Percentiles rank a stretch among this genome's conserved stretches.
phyloP scores from a whole-genome alignment of 1,284 basidiomycete species.

The Tilletiopsis washingtonensis region DNA sequence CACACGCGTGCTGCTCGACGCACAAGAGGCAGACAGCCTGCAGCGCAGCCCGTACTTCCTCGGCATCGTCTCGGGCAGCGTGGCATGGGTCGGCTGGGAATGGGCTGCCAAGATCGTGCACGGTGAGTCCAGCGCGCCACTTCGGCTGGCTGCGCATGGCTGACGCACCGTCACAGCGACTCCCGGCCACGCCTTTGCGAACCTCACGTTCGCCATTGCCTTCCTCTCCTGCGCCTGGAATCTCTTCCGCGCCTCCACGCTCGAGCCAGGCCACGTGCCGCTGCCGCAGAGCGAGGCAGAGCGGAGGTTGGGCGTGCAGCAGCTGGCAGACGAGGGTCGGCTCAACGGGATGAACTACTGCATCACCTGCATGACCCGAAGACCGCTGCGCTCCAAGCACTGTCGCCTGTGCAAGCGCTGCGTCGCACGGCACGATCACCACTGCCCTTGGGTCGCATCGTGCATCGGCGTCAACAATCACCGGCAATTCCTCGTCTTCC shows the following conservation, averaged over 20 bases:
- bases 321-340: constrained; percentile 69
- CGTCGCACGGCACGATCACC: constrained; percentile 57
- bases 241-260: constrained; percentile 77
- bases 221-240: constrained; percentile 72
- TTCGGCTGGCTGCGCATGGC: background rate
- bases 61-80: constrained; percentile 74
- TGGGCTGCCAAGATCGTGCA: constrained; percentile 66
- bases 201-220: constrained; percentile 66
- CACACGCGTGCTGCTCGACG: constrained; percentile 14
- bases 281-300: constrained; percentile 52
- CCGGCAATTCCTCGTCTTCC: constrained; percentile 85
- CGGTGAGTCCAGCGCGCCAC: constrained; percentile 51
- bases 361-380: constrained; percentile 83
- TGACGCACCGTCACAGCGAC: constrained; percentile 6
- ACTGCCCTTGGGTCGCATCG: constrained; percentile 99
- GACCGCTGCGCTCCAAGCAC: constrained; percentile 89
- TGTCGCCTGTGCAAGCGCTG: constrained; percentile 87
- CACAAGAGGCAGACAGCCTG: constrained; percentile 25
- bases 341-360: constrained; percentile 95
- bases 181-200: constrained; percentile 59
- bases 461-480: constrained; percentile 92
- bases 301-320: constrained; percentile 21
- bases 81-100: constrained; percentile 76
- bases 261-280: constrained; percentile 85
- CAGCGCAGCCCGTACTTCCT: constrained; percentile 68